These are phyloP conservation scores for Phylloporus rhodoxanthus DNA, from an alignment of 768 basidiomycete species.

Conservation along the genomic window DNA sequence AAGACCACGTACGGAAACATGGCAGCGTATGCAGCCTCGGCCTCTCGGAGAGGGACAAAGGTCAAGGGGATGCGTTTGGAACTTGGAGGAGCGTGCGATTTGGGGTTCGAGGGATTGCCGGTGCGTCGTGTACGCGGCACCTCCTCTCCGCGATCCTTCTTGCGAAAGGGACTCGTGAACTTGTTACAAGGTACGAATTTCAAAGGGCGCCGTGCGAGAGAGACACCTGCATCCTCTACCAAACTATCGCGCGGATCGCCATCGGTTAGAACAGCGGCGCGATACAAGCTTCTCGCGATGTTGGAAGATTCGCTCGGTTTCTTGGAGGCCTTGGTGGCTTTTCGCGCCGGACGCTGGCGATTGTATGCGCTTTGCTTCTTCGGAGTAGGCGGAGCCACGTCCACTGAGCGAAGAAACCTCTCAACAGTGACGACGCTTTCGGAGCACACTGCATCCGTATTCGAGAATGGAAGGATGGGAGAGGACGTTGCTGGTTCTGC, in stretches of 20 bases:
- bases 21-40: slow-evolving; percentile 22
- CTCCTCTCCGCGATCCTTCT: neutral
- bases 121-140: neutral
- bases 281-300: slow-evolving; percentile 14
- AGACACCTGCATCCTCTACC: slow-evolving; percentile 6
- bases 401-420: slow-evolving; percentile 17
- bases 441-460: neutral
- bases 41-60: slow-evolving; percentile 24
- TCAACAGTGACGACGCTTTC: slow-evolving; percentile 23
- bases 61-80: slow-evolving; percentile 15
- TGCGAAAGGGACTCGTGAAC: slow-evolving; percentile 3
- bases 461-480: neutral
- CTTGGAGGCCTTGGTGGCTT: neutral
- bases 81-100: neutral
- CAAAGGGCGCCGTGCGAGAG: slow-evolving; percentile 20
- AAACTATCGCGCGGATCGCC: slow-evolving; percentile 21
- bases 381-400: neutral
- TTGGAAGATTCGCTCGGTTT: neutral
- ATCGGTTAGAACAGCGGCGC: slow-evolving; percentile 24
- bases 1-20: slow-evolving; percentile 23
- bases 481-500: slow-evolving; percentile 5
- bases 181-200: slow-evolving; percentile 26
- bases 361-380: slow-evolving; percentile 18
- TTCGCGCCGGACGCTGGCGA: neutral
- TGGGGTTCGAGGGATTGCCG: neutral